Percentiles rank a stretch among this genome's conserved stretches.
These are phyloP conservation scores for Pulveroboletus sp. DNA, from an alignment of 768 basidiomycete species.

Conservation along the genomic window DNA sequence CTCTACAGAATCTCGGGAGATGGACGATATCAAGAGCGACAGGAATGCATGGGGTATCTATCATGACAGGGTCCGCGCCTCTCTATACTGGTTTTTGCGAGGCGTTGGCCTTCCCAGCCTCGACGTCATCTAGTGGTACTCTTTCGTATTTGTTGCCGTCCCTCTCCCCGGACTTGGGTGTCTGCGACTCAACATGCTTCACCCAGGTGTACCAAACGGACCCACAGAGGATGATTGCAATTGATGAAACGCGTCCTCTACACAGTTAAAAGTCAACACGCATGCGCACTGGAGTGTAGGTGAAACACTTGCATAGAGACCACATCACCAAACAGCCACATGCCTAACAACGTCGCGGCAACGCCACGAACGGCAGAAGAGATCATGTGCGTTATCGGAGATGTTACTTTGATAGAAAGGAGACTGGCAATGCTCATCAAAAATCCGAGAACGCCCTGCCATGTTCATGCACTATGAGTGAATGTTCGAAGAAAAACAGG, in stretches of 20 bases:
- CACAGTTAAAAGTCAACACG: conserved; percentile 3
- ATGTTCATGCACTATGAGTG: background rate
- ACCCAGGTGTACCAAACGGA: conserved; percentile 88
- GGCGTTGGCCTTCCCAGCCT: conserved; percentile 39
- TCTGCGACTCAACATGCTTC: conserved; percentile 66
- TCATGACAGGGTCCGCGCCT: conserved; percentile 2
- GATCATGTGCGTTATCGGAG: conserved; percentile 96
- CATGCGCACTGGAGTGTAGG: background rate
- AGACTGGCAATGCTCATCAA: conserved; percentile 91
- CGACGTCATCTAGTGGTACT: conserved; percentile 60
- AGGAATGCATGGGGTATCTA: conserved; percentile 13
- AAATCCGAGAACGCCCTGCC: conserved; percentile 82
- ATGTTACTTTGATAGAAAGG: conserved; percentile 94
- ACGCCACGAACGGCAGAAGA: conserved; percentile 95
- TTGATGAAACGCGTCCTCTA: conserved; percentile 80
- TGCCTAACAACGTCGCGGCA: conserved; percentile 78
- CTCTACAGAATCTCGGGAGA: conserved; percentile 12
- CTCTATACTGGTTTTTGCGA: conserved; percentile 30
- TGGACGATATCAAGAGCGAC: conserved; percentile 8
- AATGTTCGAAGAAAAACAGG: background rate
- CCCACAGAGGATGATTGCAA: conserved; percentile 74
- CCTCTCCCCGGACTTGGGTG: conserved; percentile 29
- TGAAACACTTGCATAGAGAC: conserved; percentile 61
- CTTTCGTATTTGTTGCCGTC: conserved; percentile 48
- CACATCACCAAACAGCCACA: conserved; percentile 77